Conservation (phyloP, 1,139 yeast genomes). For the Kodamaea alishanica region DNA sequence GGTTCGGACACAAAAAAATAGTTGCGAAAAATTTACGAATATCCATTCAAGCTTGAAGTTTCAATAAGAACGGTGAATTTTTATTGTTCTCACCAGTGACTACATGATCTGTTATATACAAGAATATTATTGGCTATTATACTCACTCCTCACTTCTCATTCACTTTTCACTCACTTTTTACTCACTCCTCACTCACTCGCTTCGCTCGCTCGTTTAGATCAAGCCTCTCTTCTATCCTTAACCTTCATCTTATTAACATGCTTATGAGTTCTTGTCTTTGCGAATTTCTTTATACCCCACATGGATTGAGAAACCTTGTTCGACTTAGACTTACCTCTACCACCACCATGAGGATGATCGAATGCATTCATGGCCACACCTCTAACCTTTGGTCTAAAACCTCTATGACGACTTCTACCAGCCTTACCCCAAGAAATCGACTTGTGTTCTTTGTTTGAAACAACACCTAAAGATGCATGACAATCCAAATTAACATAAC, state of each 20-base stretch:
- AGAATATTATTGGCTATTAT: no score
- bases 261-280: constrained; percentile 90
- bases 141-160: no score
- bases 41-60: no score
- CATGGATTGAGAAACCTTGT: constrained; percentile 89
- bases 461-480: constrained; percentile 95
- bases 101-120: no score
- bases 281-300: constrained; percentile 97
- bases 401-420: constrained; percentile 94
- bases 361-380: constrained; percentile 42
- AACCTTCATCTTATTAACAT: constrained; percentile 77
- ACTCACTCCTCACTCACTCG: no score
- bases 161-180: no score
- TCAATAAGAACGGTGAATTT: no score
- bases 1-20: no score
- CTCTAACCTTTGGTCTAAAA: constrained; percentile 92
- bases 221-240: constrained; percentile 56
- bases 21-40: no score
- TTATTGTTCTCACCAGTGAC: no score
- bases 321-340: constrained; percentile 97
- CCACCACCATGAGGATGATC: constrained; percentile 74
- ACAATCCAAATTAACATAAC: constrained; percentile 80
- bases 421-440: constrained; percentile 90
- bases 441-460: constrained; percentile 93
- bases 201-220: no score